Evolutionary conservation across 805 yeast species (phyloP).

Genomic region (Saccharomycopsis vini): DNA sequence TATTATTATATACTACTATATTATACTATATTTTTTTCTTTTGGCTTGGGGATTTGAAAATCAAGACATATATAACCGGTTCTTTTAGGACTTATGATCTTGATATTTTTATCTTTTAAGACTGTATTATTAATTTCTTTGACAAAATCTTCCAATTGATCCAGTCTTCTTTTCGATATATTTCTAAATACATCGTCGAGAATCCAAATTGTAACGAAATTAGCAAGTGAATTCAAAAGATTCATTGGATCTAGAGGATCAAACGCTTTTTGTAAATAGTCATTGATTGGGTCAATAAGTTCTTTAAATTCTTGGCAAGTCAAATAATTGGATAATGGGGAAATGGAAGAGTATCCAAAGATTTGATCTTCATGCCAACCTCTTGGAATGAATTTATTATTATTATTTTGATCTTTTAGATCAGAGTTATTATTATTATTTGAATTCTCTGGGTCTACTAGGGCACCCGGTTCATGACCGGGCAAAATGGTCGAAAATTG

Average conservation of each 20-base stretch:
- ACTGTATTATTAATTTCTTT: conserved; percentile 25
- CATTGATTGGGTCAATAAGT: conserved; percentile 40
- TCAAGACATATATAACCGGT: conserved; percentile 50
- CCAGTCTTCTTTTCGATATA: conserved; percentile 25
- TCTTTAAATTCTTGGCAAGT: conserved; percentile 30
- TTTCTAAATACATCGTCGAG: conserved; percentile 22
- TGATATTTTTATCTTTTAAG: conserved; percentile 24
- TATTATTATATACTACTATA: not conserved
- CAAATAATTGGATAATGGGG: conserved; percentile 39
- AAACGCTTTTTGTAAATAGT: conserved; percentile 31
- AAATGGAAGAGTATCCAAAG: conserved; percentile 45
- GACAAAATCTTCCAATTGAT: conserved; percentile 37
- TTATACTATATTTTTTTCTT: not conserved
- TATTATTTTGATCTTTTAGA: not conserved
- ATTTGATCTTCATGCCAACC: conserved; percentile 34
- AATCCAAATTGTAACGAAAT: conserved; percentile 35
- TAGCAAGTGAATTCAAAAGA: conserved; percentile 30
- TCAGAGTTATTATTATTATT: not conserved
- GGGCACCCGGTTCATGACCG: conserved; percentile 58
- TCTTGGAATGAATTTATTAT: conserved; percentile 26
- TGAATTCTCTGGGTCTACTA: conserved; percentile 22
- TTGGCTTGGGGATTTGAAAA: conserved; percentile 41
- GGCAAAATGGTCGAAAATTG: conserved; percentile 48
- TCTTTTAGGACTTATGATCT: conserved; percentile 41
- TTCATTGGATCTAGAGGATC: conserved; percentile 32